Base-by-base conservation (phyloP, 306 rosid genomes). In the Myrica gale region DNA sequence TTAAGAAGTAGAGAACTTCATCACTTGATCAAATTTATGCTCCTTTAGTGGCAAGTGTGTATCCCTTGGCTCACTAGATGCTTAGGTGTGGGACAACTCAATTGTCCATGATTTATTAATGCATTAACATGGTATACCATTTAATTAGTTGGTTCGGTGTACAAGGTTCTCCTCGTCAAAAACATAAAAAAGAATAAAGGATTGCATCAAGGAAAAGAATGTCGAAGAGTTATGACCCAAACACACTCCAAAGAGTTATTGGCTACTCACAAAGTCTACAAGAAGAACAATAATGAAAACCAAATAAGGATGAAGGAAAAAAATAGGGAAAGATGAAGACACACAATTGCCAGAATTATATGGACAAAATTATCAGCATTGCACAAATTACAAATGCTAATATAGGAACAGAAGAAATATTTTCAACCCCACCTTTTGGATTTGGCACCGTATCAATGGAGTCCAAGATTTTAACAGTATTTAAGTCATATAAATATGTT, bases 381-480 rank as follows among this genome's bases (percentile, higher is more conserved):
- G 74, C 75, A 79, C 57, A 63, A 81, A 83, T 50, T 68, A 17
- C 47, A 26, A 66, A 60, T 48, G 65, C 69, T 6, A 21, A 23
- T 7, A 62, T 71, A 71, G 60, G 11, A 58, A 55, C 56, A 39
- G 10, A 73, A 56, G 67, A 63, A 70, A 75, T n/a, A 47, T 43
- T 72, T 71, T 73, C 76, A 77, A 68, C 69, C 86, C 91, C 83
- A 92, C 98, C 98, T 94, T 94, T 94, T 57, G 61, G 56, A 84
- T 94, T 94, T 7, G 88, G 91, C 63, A 90, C 90, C 4, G 97
- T 90, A 82, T 87, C 96, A 72, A 94, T 82, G 32, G 90, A 81
- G 88, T 90, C 98, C 92, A 94, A 85, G 80, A 94, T 94, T 82
- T 82, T 77, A 19, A 94, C 96, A 70, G 87, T 85, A 79, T 92